A percentile compares a stretch with the other conserved stretches of the same genome.
These are phyloP conservation scores for Saccharomyces mikatae DNA, from an alignment of 805 yeast species.

Conservation along the genomic window DNA sequence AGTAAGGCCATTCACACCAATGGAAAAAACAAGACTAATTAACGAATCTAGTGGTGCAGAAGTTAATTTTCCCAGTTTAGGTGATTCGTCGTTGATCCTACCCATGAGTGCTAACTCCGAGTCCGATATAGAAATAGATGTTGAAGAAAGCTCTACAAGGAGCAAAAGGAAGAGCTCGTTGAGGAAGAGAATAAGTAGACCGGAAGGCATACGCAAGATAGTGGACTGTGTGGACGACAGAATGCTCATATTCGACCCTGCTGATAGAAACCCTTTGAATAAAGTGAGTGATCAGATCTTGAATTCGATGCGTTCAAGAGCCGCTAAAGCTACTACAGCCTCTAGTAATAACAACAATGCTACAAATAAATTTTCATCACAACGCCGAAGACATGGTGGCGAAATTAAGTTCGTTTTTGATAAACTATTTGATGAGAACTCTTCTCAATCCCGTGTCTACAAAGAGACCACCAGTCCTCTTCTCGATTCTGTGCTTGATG, in stretches of 20 bases:
- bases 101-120: slow-evolving; percentile 5
- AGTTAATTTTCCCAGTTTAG: slow-evolving; percentile 6
- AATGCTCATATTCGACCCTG: slow-evolving; percentile 83
- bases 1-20: slow-evolving; percentile 69
- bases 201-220: slow-evolving; percentile 55
- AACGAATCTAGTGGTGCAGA: slow-evolving; percentile 30
- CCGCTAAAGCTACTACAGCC: not conserved
- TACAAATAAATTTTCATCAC: slow-evolving; percentile 1
- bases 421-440: slow-evolving; percentile 56
- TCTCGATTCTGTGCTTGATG: slow-evolving; percentile 68
- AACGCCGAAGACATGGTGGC: slow-evolving; percentile 8
- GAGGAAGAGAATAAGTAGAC: slow-evolving; percentile 19
- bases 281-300: slow-evolving; percentile 24
- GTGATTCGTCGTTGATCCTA: slow-evolving; percentile 13
- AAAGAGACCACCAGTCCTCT: slow-evolving; percentile 60
- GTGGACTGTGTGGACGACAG: slow-evolving; percentile 75
- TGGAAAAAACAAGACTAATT: slow-evolving; percentile 45
- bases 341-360: not conserved
- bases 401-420: slow-evolving; percentile 84
- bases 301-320: slow-evolving; percentile 23
- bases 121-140: slow-evolving; percentile 1
- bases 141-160: slow-evolving; percentile 6
- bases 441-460: slow-evolving; percentile 64
- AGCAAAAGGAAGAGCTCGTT: not conserved
- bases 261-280: slow-evolving; percentile 53